Conservation (phyloP, 805 yeast species). For the Yamadazyma insecticola region DNA sequence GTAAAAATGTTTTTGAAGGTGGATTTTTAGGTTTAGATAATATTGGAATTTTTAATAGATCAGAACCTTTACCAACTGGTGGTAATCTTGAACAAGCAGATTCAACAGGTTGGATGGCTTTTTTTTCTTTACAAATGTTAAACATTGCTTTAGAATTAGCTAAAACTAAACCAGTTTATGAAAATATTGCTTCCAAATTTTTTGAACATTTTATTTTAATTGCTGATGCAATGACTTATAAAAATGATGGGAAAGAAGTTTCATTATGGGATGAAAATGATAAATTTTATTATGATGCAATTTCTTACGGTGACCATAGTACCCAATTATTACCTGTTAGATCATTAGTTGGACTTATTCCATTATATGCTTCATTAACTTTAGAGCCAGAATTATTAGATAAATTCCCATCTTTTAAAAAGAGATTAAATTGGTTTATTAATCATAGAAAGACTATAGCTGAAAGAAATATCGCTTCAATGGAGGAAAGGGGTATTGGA, state of each 20-base stretch:
- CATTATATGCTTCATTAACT: conserved; percentile 83
- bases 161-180: conserved; percentile 78
- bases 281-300: conserved; percentile 86
- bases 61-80: conserved; percentile 91
- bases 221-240: conserved; percentile 89
- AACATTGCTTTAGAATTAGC: conserved; percentile 90
- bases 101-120: conserved; percentile 98
- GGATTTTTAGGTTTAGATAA: conserved; percentile 92
- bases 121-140: conserved; percentile 84
- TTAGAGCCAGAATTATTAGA: conserved; percentile 79
- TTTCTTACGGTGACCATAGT: conserved; percentile 68
- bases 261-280: conserved; percentile 89
- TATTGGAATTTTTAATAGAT: conserved; percentile 87
- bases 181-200: conserved; percentile 89
- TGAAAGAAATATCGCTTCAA: conserved; percentile 79
- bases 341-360: conserved; percentile 87
- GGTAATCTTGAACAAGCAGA: conserved; percentile 90
- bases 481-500: conserved; percentile 76
- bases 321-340: conserved; percentile 75
- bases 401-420: conserved; percentile 75
- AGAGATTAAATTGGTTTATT: conserved; percentile 79
- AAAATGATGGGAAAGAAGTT: conserved; percentile 42
- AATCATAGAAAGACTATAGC: conserved; percentile 66
- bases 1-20: conserved; percentile 89
- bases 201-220: conserved; percentile 88